A percentile compares a stretch with the other conserved stretches of the same genome.
phyloP scores from a whole-genome alignment of 2,329 filamentous ascomycete genomes.

The Exserohilum rostratum region DNA sequence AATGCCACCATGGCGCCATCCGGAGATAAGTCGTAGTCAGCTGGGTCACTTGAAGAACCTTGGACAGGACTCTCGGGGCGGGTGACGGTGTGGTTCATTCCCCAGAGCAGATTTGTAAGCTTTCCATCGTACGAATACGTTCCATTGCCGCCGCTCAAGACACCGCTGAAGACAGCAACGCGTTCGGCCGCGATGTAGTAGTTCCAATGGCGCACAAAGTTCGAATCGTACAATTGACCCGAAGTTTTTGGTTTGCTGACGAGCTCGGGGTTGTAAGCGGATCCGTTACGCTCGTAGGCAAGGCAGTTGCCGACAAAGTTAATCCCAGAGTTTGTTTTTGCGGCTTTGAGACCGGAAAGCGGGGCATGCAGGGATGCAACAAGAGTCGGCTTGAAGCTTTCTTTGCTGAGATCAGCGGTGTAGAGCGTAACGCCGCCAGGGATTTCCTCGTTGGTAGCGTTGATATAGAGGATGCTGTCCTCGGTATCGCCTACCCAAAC shows the following conservation, averaged over 20 bases:
- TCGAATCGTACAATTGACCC: constrained; percentile 73
- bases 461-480: constrained; percentile 67
- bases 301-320: constrained; percentile 62
- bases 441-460: constrained; percentile 65
- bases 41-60: constrained; percentile 73
- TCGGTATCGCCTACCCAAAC: constrained; percentile 43
- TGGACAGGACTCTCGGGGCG: constrained; percentile 70
- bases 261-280: constrained; percentile 69
- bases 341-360: constrained; percentile 57
- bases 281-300: constrained; percentile 68
- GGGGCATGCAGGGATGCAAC: constrained; percentile 53
- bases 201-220: constrained; percentile 86
- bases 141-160: constrained; percentile 53
- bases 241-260: constrained; percentile 65
- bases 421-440: constrained; percentile 45
- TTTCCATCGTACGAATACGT: constrained; percentile 37
- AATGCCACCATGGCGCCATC: constrained; percentile 70
- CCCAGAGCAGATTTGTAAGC: constrained; percentile 62
- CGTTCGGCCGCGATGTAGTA: constrained; percentile 70
- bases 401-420: constrained; percentile 38
- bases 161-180: constrained; percentile 75
- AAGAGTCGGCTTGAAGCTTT: constrained; percentile 35
- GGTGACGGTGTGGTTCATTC: constrained; percentile 60
- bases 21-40: constrained; percentile 76
- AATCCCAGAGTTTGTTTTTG: constrained; percentile 48